A percentile compares a stretch with the other conserved stretches of the same genome.
phyloP scores from a whole-genome alignment of 169 alveolate genomes.

The Eimeria praecox region DNA sequence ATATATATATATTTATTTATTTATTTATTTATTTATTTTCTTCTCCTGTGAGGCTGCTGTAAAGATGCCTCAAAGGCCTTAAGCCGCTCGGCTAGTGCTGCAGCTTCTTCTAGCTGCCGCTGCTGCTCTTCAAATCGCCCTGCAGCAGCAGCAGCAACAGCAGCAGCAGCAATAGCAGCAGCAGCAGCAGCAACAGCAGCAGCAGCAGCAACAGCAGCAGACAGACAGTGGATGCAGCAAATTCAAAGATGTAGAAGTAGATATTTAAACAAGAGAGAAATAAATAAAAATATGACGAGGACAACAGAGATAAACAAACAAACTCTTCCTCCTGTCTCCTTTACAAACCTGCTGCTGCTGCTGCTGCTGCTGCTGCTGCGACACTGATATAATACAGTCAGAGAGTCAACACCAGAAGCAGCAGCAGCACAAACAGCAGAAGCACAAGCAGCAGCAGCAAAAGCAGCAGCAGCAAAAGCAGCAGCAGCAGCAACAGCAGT shows the following conservation, averaged over 20 bases:
- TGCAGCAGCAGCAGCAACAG: constrained; percentile 8
- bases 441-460: not conserved
- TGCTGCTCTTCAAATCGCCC: constrained; percentile 56
- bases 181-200: not conserved
- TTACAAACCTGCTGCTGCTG: no score
- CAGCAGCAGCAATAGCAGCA: not conserved
- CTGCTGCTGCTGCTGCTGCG: no score
- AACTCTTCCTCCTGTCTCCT: no score
- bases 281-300: no score
- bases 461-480: not conserved
- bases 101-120: constrained; percentile 54
- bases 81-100: constrained; percentile 44
- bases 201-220: not conserved
- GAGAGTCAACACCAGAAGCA: no score
- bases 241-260: no score
- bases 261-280: no score
- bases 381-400: no score
- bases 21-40: not conserved
- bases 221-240: not conserved
- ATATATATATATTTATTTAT: no score
- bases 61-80: constrained; percentile 20
- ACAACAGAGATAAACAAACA: no score
- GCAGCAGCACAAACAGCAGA: not conserved
- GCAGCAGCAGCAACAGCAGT: not conserved
- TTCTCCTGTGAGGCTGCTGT: not conserved